Evolutionary conservation across 2,329 filamentous ascomycete species (phyloP), one percentile per base, ranked within the genome.

Genomic region (Paramyrothecium sp.): DNA sequence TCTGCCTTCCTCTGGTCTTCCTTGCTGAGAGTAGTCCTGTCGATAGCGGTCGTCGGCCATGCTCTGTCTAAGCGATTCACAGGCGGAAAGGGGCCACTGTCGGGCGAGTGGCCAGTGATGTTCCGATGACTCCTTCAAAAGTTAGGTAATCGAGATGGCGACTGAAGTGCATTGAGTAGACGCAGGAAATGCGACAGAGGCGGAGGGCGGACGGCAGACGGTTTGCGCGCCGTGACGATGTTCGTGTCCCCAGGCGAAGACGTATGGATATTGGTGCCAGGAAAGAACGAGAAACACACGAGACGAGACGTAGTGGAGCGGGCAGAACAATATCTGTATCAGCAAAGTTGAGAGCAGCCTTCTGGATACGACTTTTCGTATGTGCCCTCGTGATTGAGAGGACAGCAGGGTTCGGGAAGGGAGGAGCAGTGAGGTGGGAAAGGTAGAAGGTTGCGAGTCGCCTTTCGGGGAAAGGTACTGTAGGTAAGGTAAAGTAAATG

Each of bases 1-100:
- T 57, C 75, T 74, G 56, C 69, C 72, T 44, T 78, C 76, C 66
- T 78, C 73, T 62, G 67, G 63, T 57, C 65, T 69, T 57, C 59
- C 66, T 48, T 70, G 70, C 65, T 69, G 71, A 60, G 69, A 65
- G 69, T 73, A 71, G 56, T 74, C 69, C 61, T 71, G 69, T 63
- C 70, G 71, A 63, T 71, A 69, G 58, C 67, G 70, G 63, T 75
- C 72, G 69, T 74, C 72, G 65, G 72, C 72, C 72, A 75, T 75
- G 66, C 71, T 74, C 67, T 66, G 70, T 64, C 61, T 62, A 63
- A 58, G 60, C 59, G 60, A 57, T 58, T 38, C 33, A 38, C 33
- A 10, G 33, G 8, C 16, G 33, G 16, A 38, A 16, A 62, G 56
- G 57, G 63, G 63, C 66, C 67, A 60, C 65, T 65, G 63, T 63